A percentile compares a stretch with the other conserved stretches of the same genome.
These are phyloP conservation scores for Paramecium caudatum DNA, from an alignment of 73 alveolate species.

Conservation along the genomic window DNA sequence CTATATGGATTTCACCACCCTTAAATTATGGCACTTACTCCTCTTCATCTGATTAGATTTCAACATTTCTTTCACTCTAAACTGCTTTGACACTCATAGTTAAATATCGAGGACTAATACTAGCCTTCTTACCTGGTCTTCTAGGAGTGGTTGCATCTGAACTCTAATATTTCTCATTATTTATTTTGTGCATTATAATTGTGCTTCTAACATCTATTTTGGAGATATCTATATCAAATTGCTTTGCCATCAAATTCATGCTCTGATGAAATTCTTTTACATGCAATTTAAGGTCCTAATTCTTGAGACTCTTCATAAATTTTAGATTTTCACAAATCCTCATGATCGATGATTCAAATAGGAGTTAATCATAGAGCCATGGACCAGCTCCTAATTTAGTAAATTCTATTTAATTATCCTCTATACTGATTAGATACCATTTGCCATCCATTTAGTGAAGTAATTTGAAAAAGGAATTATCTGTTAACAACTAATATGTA, in stretches of 20 bases:
- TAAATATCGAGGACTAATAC: conserved; percentile 6
- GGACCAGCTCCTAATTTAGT: conserved; percentile 41
- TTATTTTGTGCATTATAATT: not conserved
- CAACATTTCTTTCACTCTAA: conserved; percentile 14
- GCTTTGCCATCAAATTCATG: conserved; percentile 10
- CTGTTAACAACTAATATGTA: conserved; percentile 55
- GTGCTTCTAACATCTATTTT: not conserved
- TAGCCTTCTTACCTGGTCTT: not conserved
- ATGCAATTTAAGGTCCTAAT: not conserved
- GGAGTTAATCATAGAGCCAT: not conserved
- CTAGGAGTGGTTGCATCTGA: conserved; percentile 22
- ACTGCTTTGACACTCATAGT: conserved; percentile 8
- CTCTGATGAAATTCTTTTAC: not conserved
- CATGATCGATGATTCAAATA: not conserved
- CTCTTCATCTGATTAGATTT: not conserved
- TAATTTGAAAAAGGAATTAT: conserved; percentile 19
- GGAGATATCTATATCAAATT: conserved; percentile 2
- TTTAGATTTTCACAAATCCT: conserved; percentile 42
- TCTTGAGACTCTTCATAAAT: not conserved
- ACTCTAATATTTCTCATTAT: conserved; percentile 20
- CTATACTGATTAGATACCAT: conserved; percentile 59
- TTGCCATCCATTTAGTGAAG: conserved; percentile 21
- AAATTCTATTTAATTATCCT: conserved; percentile 50
- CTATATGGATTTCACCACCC: too few species aligned
- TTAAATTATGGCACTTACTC: too few species aligned